phyloP scores from a whole-genome alignment of 257 asterid species.

The Fraxinus quadrangulata region DNA sequence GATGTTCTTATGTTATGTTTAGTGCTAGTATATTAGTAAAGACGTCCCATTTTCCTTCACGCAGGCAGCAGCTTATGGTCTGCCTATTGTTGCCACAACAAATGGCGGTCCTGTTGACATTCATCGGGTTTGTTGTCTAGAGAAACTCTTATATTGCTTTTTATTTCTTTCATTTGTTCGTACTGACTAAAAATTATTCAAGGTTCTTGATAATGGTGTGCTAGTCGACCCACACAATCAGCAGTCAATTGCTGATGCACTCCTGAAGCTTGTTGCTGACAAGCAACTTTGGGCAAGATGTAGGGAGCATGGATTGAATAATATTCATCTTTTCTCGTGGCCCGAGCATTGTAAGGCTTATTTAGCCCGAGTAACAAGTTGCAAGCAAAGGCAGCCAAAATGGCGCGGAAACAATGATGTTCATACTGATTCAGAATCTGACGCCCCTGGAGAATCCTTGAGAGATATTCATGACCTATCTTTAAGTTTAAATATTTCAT shows the following conservation, averaged over 20 bases:
- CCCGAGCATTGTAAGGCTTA: constrained; percentile 79
- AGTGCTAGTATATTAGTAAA: background rate
- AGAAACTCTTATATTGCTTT: background rate
- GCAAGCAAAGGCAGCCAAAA: constrained; percentile 68
- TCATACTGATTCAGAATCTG: constrained; percentile 50
- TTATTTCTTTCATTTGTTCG: constrained; percentile 10
- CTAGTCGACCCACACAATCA: constrained; percentile 75
- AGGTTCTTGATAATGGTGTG: constrained; percentile 76
- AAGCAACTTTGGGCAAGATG: constrained; percentile 74
- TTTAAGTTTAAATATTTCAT: constrained; percentile 53
- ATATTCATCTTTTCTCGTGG: constrained; percentile 75
- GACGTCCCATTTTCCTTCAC: constrained; percentile 10
- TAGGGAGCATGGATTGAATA: constrained; percentile 58
- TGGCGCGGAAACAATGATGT: constrained; percentile 56
- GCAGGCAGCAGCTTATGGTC: constrained; percentile 88
- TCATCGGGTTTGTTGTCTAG: constrained; percentile 56
- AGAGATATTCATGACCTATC: constrained; percentile 71
- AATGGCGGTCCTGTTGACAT: constrained; percentile 92
- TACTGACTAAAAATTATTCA: constrained; percentile 28
- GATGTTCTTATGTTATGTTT: background rate
- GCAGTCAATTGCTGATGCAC: constrained; percentile 66
- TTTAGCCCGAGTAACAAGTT: constrained; percentile 61
- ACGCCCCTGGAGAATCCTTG: constrained; percentile 69
- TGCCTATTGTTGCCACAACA: constrained; percentile 81
- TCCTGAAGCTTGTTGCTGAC: constrained; percentile 68